Percentiles rank a stretch among this genome's conserved stretches.
phyloP scores from a whole-genome alignment of 768 basidiomycete genomes.

The Kwoniella newhampshirensis region DNA sequence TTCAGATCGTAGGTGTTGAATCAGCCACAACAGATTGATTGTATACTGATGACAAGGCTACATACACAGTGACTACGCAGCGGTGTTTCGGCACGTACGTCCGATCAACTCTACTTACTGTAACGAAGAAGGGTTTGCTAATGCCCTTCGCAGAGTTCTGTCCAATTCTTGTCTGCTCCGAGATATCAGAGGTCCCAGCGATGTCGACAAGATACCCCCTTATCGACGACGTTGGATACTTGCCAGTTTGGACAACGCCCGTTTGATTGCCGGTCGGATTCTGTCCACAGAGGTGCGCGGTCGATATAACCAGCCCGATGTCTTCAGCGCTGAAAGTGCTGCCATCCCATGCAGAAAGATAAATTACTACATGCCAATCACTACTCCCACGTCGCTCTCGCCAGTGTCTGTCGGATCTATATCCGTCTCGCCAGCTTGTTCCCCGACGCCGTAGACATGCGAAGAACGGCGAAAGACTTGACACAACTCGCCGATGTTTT shows the following conservation, averaged over 20 bases:
- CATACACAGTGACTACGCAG: slow-evolving; percentile 7
- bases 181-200: slow-evolving; percentile 6
- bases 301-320: not conserved
- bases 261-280: slow-evolving; percentile 12
- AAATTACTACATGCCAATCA: slow-evolving; percentile 24
- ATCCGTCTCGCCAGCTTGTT: slow-evolving; percentile 23
- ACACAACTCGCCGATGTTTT: slow-evolving; percentile 19
- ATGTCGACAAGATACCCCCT: slow-evolving; percentile 7
- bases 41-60: not conserved
- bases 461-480: slow-evolving; percentile 19
- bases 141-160: slow-evolving; percentile 5
- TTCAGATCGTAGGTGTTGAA: slow-evolving; percentile 15
- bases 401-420: slow-evolving; percentile 18
- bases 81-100: slow-evolving; percentile 16
- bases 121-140: not conserved
- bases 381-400: slow-evolving; percentile 22
- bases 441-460: slow-evolving; percentile 11
- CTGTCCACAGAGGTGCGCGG: slow-evolving; percentile 14
- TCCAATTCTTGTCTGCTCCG: slow-evolving; percentile 16
- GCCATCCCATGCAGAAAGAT: slow-evolving; percentile 12
- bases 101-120: not conserved
- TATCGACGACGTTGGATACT: slow-evolving; percentile 16
- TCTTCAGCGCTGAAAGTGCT: not conserved
- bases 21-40: not conserved
- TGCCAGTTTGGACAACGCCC: slow-evolving; percentile 13